Evolutionary conservation across 192 early-diverging fungal genomes (phyloP).

Genomic region (Rhizophagus prolifer): DNA sequence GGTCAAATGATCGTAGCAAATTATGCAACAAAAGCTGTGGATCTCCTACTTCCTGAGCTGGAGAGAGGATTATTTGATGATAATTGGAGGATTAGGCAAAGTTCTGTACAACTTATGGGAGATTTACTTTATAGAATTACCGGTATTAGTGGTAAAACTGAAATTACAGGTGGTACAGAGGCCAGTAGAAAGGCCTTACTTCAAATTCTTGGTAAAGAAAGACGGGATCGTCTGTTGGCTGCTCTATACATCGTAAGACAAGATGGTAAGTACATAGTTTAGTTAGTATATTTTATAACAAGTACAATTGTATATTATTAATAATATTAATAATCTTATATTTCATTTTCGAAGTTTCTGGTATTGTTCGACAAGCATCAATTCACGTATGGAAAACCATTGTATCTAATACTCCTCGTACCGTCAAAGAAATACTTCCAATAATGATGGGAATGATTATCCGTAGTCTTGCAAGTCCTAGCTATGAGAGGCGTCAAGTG

Average conservation of each 20-base stretch:
- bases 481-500: conserved; percentile 77
- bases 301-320: too few relatives aligned
- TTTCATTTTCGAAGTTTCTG: conserved; percentile 37
- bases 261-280: conserved; percentile 55
- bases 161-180: conserved; percentile 55
- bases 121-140: conserved; percentile 92
- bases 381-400: conserved; percentile 94
- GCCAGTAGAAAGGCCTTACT: conserved; percentile 66
- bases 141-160: conserved; percentile 69
- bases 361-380: conserved; percentile 84
- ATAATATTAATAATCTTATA: too few relatives aligned
- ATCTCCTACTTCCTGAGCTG: conserved; percentile 87
- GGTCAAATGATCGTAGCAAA: conserved; percentile 92
- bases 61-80: conserved; percentile 87
- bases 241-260: conserved; percentile 90
- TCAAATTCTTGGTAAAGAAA: conserved; percentile 81
- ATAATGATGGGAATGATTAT: conserved; percentile 92
- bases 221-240: conserved; percentile 82
- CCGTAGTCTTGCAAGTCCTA: conserved; percentile 69
- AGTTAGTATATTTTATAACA: too few relatives aligned
- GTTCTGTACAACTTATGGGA: conserved; percentile 91
- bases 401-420: conserved; percentile 94
- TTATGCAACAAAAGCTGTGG: conserved; percentile 84
- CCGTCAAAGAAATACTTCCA: conserved; percentile 91
- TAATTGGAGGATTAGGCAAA: conserved; percentile 96